A percentile compares a stretch with the other conserved stretches of the same genome.
Evolutionary conservation across 2,329 filamentous ascomycete species (phyloP).

Genomic region (Myriosclerotinia duriaeana): DNA sequence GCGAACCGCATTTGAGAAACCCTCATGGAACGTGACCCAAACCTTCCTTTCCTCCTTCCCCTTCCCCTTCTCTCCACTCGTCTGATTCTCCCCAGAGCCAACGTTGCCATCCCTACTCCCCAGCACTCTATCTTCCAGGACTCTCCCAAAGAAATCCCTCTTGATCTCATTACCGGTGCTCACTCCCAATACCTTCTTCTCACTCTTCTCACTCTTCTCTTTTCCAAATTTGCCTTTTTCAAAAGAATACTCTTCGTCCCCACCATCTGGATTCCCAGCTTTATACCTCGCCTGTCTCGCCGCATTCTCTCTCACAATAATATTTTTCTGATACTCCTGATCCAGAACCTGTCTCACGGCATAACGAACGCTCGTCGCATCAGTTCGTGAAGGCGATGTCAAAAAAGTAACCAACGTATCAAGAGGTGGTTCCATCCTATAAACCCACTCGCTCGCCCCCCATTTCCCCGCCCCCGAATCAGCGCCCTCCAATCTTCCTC

Average conservation of each 20-base stretch:
- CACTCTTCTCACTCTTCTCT: slow-evolving; percentile 6
- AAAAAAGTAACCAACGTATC: slow-evolving; percentile 76
- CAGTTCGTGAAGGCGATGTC: slow-evolving; percentile 57
- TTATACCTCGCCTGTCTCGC: slow-evolving; percentile 64
- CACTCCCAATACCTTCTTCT: not conserved
- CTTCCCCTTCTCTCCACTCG: slow-evolving; percentile 40
- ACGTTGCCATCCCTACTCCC: slow-evolving; percentile 46
- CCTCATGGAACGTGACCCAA: slow-evolving; percentile 89
- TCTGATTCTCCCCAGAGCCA: slow-evolving; percentile 62
- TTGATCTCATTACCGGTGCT: slow-evolving; percentile 50
- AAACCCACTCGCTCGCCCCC: slow-evolving; percentile 69
- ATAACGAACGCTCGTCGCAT: slow-evolving; percentile 75
- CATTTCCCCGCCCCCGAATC: slow-evolving; percentile 49
- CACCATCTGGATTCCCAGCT: slow-evolving; percentile 47
- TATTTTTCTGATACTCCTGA: slow-evolving; percentile 79
- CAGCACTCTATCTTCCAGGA: slow-evolving; percentile 53
- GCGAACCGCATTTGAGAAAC: slow-evolving; percentile 86
- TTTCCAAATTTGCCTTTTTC: not conserved
- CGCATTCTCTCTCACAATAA: slow-evolving; percentile 63
- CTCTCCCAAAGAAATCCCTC: slow-evolving; percentile 81
- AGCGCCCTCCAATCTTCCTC: slow-evolving; percentile 67
- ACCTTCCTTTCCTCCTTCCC: slow-evolving; percentile 57
- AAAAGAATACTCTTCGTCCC: slow-evolving; percentile 23
- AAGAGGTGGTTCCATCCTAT: slow-evolving; percentile 91
- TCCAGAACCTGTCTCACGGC: slow-evolving; percentile 91